Percentiles rank a stretch among this genome's conserved stretches.
Conservation (phyloP, 371 early-diverging fungal species). For the Lichtheimia ramosa region DNA sequence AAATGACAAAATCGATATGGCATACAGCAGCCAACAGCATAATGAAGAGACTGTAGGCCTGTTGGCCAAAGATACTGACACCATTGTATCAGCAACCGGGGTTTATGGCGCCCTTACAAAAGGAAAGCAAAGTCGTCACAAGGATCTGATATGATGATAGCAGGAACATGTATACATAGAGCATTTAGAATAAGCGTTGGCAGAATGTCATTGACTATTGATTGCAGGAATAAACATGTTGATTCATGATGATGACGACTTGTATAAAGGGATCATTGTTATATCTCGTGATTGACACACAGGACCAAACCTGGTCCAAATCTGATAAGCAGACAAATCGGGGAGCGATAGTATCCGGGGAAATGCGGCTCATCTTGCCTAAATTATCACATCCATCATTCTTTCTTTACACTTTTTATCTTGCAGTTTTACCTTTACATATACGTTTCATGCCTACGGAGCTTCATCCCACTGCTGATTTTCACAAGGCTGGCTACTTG, state of each 20-base stretch:
- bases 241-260: no score
- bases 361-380: no score
- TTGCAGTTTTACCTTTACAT: neutral
- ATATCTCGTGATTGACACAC: no score
- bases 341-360: no score
- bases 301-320: no score
- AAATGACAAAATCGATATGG: neutral
- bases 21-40: neutral
- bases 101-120: conserved; percentile 1
- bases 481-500: conserved; percentile 22
- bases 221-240: no score
- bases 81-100: neutral
- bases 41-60: neutral
- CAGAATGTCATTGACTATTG: neutral
- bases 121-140: neutral
- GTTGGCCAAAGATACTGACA: neutral
- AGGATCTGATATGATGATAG: neutral
- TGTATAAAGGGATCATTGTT: no score
- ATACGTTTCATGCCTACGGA: neutral
- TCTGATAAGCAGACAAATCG: no score
- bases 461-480: conserved; percentile 9
- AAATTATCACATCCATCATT: no score
- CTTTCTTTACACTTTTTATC: no score
- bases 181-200: neutral
- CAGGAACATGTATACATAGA: neutral